Conservation (phyloP, 495 filamentous ascomycete genomes). For the Glarea lozoyensis region DNA sequence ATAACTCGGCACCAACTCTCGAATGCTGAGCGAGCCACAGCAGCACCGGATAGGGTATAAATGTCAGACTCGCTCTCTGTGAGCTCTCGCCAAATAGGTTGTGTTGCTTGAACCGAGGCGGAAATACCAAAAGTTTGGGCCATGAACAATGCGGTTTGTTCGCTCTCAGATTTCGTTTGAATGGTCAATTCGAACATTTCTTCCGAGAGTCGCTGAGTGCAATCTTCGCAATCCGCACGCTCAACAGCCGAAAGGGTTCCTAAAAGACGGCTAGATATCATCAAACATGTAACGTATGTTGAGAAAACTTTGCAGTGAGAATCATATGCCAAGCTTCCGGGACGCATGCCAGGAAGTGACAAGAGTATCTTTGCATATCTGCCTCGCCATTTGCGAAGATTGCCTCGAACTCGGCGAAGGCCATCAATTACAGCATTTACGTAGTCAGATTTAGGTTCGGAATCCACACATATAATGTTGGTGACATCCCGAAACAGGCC, state of each 20-base stretch:
- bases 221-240: slow-evolving; percentile 6
- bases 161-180: neutral
- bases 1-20: neutral
- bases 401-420: slow-evolving; percentile 2
- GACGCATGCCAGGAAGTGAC: neutral
- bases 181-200: slow-evolving; percentile 7
- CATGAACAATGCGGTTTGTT: slow-evolving; percentile 9
- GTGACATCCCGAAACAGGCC: slow-evolving; percentile 12
- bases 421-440: slow-evolving; percentile 1
- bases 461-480: slow-evolving; percentile 5
- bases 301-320: slow-evolving; percentile 13
- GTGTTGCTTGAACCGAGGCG: neutral
- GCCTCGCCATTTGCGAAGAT: slow-evolving; percentile 6
- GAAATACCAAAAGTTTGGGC: slow-evolving; percentile 13
- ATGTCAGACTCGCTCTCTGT: neutral
- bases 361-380: slow-evolving; percentile 1
- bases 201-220: slow-evolving; percentile 3
- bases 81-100: neutral
- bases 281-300: slow-evolving; percentile 13
- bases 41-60: neutral
- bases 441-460: neutral
- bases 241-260: slow-evolving; percentile 1
- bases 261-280: slow-evolving; percentile 8
- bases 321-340: slow-evolving; percentile 8
- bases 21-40: neutral